A percentile compares a stretch with the other conserved stretches of the same genome.
Conservation (phyloP, 345 rosid species). For the Raphanus raphanistrum region DNA sequence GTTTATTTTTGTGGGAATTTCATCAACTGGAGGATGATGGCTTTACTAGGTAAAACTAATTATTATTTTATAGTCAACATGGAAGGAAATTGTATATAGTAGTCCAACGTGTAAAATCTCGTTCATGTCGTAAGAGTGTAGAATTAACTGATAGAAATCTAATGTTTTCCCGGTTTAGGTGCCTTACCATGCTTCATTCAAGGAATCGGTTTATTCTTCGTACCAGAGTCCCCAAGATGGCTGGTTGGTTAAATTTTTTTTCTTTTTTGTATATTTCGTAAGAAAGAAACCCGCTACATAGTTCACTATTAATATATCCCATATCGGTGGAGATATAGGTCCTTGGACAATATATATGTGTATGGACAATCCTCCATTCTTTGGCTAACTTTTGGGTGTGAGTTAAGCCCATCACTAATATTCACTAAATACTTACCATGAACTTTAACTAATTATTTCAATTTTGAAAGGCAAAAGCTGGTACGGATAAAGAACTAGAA, state of each 20-base stretch:
- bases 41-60: slow-evolving; percentile 30
- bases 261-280: background rate
- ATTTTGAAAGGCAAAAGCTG: slow-evolving; percentile 45
- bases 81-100: background rate
- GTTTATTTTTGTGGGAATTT: slow-evolving; percentile 32
- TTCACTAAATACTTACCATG: background rate
- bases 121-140: background rate
- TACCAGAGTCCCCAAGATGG: slow-evolving; percentile 71
- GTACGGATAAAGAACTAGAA: slow-evolving; percentile 50
- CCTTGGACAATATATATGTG: too few relatives aligned
- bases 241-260: slow-evolving; percentile 29
- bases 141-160: too few relatives aligned
- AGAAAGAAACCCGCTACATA: background rate
- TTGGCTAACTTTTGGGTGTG: too few relatives aligned
- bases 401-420: too few relatives aligned
- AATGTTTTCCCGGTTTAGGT: slow-evolving; percentile 29
- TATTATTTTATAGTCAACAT: background rate
- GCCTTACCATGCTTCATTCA: slow-evolving; percentile 43
- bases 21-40: slow-evolving; percentile 36
- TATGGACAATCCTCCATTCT: too few relatives aligned
- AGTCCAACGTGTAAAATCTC: too few relatives aligned
- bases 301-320: background rate
- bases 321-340: too few relatives aligned
- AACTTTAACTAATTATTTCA: background rate
- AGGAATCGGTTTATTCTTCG: slow-evolving; percentile 41